phyloP scores from a whole-genome alignment of 768 basidiomycete species.

The Russula griseocarnosa region DNA sequence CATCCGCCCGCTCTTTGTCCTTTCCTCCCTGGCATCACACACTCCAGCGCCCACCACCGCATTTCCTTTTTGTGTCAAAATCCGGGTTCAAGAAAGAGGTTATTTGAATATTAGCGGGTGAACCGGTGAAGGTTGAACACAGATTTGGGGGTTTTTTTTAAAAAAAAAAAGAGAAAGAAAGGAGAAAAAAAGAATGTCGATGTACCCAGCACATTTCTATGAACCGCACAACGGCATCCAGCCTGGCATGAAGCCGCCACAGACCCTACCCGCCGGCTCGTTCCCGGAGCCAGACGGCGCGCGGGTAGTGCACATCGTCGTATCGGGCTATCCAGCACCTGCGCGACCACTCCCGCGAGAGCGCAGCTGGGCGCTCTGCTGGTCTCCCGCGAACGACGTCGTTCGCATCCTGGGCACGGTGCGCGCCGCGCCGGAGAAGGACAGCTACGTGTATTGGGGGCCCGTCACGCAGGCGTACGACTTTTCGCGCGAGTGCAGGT shows the following conservation, averaged over 20 bases:
- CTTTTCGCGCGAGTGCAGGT: conserved; percentile 11
- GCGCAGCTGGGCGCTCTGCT: conserved; percentile 26
- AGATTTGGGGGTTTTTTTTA: too few species aligned
- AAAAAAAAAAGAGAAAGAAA: background rate
- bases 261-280: conserved; percentile 15
- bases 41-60: background rate
- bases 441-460: conserved; percentile 25
- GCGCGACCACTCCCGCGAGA: conserved; percentile 23
- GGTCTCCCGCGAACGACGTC: conserved; percentile 19
- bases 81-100: background rate
- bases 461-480: conserved; percentile 24
- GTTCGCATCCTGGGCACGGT: conserved; percentile 14
- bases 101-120: too few species aligned
- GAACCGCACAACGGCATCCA: conserved; percentile 27
- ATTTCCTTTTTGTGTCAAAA: background rate
- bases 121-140: too few species aligned
- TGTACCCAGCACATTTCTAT: conserved; percentile 27
- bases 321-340: conserved; percentile 22
- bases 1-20: conserved; percentile 5
- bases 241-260: conserved; percentile 27
- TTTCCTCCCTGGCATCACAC: background rate
- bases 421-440: conserved; percentile 24
- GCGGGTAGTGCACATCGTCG: conserved; percentile 25
- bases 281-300: conserved; percentile 27
- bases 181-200: conserved; percentile 3